Evolutionary conservation across 257 asterid genomes (phyloP).

Genomic region (Solanum microdontum): DNA sequence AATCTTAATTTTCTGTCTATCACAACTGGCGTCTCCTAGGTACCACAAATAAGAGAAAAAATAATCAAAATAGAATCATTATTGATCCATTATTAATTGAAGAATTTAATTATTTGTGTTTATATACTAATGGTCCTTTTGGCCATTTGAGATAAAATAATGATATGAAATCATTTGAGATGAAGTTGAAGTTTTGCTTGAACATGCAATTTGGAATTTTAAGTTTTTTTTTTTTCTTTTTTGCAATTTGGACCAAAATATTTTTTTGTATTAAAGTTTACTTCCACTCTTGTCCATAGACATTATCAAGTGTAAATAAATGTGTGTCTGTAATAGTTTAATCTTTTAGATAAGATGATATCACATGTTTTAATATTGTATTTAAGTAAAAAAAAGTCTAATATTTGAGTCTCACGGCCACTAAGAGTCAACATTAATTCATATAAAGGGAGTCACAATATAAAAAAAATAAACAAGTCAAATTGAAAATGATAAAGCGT

Average conservation of each 20-base stretch:
- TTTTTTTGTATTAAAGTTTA: no score
- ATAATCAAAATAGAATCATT: neutral
- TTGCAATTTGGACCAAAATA: neutral
- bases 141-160: neutral
- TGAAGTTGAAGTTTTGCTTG: no score
- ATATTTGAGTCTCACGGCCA: no score
- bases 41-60: neutral
- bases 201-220: no score
- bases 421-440: neutral
- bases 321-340: no score
- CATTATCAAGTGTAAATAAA: neutral
- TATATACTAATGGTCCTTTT: neutral
- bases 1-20: neutral
- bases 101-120: neutral
- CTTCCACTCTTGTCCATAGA: neutral
- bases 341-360: no score
- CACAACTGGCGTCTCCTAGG: neutral
- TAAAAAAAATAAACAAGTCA: no score
- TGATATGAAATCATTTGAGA: neutral
- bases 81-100: neutral
- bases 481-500: no score
- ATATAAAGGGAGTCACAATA: neutral
- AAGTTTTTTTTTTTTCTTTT: neutral
- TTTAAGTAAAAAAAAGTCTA: neutral
- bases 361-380: no score